phyloP scores from a whole-genome alignment of 1,284 basidiomycete species.

The Fomitopsis schrenkii region DNA sequence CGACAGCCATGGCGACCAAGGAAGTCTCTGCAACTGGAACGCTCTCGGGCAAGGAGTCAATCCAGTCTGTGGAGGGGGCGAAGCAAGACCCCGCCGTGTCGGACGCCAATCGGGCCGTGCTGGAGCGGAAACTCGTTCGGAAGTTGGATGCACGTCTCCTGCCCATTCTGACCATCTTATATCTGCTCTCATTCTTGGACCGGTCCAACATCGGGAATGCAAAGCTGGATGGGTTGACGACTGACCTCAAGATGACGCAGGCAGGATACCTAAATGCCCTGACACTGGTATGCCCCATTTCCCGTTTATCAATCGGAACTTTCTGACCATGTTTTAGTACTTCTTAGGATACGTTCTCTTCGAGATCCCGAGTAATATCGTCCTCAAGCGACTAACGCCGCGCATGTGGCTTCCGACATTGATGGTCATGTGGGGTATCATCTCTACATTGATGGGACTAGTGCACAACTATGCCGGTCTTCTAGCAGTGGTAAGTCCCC shows the following conservation, averaged over 20 bases:
- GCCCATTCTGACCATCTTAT: constrained; percentile 56
- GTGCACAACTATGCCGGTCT: constrained; percentile 52
- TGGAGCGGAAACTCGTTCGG: constrained; percentile 13
- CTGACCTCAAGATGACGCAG: constrained; percentile 10
- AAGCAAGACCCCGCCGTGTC: background rate
- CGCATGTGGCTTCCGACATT: constrained; percentile 44
- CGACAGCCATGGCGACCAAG: background rate
- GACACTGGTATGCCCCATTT: background rate
- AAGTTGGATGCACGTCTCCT: constrained; percentile 32
- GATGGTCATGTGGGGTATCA: constrained; percentile 17
- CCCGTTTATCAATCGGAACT: constrained; percentile 12
- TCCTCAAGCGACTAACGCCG: constrained; percentile 19
- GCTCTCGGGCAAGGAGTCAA: constrained; percentile 4
- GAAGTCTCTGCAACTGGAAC: background rate
- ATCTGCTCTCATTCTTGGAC: constrained; percentile 68
- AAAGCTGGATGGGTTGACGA: constrained; percentile 32
- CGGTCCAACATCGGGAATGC: constrained; percentile 70
- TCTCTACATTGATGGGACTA: constrained; percentile 56
- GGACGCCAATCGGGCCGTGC: background rate
- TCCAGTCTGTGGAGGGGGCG: background rate
- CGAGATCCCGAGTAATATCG: constrained; percentile 47
- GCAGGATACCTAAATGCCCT: background rate
- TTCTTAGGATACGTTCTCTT: constrained; percentile 67
- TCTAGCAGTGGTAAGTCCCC: constrained; percentile 43
- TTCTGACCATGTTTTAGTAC: constrained; percentile 39